Conservation (phyloP, 805 yeast genomes). For the Crinitomyces ghanaensis region DNA sequence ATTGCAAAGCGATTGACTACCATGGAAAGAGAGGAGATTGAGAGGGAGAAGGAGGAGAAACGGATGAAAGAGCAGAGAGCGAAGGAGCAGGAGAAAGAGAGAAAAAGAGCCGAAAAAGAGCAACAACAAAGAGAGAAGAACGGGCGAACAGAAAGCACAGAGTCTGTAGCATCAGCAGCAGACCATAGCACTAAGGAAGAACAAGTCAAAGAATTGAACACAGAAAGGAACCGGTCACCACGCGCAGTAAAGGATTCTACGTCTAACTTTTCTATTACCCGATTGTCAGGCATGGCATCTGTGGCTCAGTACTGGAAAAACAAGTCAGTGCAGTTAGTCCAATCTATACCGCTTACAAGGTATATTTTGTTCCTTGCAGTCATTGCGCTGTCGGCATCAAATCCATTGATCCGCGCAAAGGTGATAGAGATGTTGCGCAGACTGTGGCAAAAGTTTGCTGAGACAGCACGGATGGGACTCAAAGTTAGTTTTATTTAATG, state of each 20-base stretch:
- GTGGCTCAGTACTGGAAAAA: slow-evolving; percentile 9
- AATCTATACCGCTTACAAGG: slow-evolving; percentile 3
- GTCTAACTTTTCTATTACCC: background rate
- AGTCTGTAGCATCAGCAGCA: background rate
- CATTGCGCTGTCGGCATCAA: slow-evolving; percentile 10
- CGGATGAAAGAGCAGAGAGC: slow-evolving; percentile 2
- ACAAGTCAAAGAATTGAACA: too few relatives aligned
- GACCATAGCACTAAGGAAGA: too few relatives aligned
- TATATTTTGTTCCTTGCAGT: slow-evolving; percentile 8
- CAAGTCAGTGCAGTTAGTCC: slow-evolving; percentile 1
- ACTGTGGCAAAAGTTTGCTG: slow-evolving; percentile 11
- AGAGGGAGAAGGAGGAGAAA: slow-evolving; percentile 4
- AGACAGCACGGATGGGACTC: slow-evolving; percentile 15
- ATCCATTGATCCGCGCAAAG: slow-evolving; percentile 6
- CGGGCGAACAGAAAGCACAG: background rate
- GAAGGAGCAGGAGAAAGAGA: background rate
- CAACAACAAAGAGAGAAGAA: background rate
- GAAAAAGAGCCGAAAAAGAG: background rate
- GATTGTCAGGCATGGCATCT: slow-evolving; percentile 2
- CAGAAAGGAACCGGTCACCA: background rate
- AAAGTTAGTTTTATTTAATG: slow-evolving; percentile 17
- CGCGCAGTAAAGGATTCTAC: background rate
- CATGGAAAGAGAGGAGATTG: slow-evolving; percentile 6
- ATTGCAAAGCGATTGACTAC: slow-evolving; percentile 4
- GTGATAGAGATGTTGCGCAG: slow-evolving; percentile 3